Base-by-base conservation (phyloP, 1,139 yeast genomes). In the Trichomonascaceae sp. region DNA sequence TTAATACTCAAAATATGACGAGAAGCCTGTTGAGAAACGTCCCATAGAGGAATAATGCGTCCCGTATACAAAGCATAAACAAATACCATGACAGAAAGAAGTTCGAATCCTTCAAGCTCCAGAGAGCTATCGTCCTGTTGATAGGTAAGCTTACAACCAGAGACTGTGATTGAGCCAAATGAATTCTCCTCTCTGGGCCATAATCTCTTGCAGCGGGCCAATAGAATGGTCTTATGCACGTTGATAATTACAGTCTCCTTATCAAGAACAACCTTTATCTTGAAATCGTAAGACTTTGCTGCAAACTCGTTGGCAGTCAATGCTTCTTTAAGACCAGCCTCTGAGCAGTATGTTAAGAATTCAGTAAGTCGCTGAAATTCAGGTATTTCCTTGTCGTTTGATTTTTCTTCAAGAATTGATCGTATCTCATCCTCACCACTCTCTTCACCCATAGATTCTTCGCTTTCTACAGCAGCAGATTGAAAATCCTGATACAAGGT, bases 41-140 rank as follows among this genome's bases (percentile, higher is more conserved):
- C 22, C 82, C 81, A 78, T 1, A 75, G 65, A 32, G 70, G 73
- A 7, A 74, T 49, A 3, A 67, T 59, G 13, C 65, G 65, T 55
- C 79, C 83, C 0, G 84, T 79, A 62, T 81, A 81, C 1, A 80
- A 52, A 54, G 72, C 74, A 57, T 79, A 77, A 4, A 76, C 51
- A 27, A 75, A 57, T 3, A 77, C 63, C 12, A 72, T 61, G 32
- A 74, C 64, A 2, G 76, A 61, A 20, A 70, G 57, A 7, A 67
- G 51, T 43, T 63, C 61, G 15, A 60, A 49, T 10, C 63, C 64
- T 15, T 58, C 55, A 50, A 63, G 61, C 22, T 39, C 50, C 13
- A 48, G 22, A 12, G 17, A 15, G 15, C 22, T 17, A 18, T 48
- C 45, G 15, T 48, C 50, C 19, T 48, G 38, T 4, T 39, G 30